A percentile compares a stretch with the other conserved stretches of the same genome.
phyloP scores from a whole-genome alignment of 768 basidiomycete species.

The Mycena pura region DNA sequence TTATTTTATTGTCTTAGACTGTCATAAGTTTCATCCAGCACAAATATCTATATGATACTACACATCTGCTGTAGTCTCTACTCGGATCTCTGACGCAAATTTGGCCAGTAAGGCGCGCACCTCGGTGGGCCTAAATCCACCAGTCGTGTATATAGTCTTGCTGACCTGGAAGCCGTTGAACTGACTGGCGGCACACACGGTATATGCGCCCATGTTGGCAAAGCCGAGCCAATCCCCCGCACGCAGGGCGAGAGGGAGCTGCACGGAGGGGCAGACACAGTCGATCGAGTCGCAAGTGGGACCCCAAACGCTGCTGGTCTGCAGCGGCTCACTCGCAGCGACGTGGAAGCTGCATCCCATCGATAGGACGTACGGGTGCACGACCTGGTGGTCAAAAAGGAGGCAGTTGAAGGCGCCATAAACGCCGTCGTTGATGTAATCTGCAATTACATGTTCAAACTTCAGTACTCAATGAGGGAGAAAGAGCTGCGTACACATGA shows the following conservation, averaged over 20 bases:
- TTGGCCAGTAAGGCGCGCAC: slow-evolving; percentile 18
- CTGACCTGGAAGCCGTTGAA: slow-evolving; percentile 92
- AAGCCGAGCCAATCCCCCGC: slow-evolving; percentile 99
- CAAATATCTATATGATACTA: not conserved
- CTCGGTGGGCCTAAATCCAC: slow-evolving; percentile 7
- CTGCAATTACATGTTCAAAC: slow-evolving; percentile 47
- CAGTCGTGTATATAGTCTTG: slow-evolving; percentile 61
- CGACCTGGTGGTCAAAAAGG: slow-evolving; percentile 94
- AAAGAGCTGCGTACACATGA: slow-evolving; percentile 85
- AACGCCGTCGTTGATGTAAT: slow-evolving; percentile 99
- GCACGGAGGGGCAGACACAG: slow-evolving; percentile 73
- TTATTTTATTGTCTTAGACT: not conserved
- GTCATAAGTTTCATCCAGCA: no score
- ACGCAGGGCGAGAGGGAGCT: slow-evolving; percentile 69
- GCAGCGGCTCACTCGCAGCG: slow-evolving; percentile 38
- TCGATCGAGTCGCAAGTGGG: slow-evolving; percentile 99
- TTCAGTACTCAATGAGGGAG: slow-evolving; percentile 33
- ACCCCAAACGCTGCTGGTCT: slow-evolving; percentile 88
- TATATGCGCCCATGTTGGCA: slow-evolving; percentile 98
- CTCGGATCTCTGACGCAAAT: slow-evolving; percentile 14
- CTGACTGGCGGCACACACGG: slow-evolving; percentile 94
- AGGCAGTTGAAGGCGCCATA: slow-evolving; percentile 98
- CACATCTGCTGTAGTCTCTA: not conserved
- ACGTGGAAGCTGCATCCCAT: slow-evolving; percentile 72
- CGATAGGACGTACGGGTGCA: slow-evolving; percentile 83